Evolutionary conservation across 805 yeast genomes (phyloP).

Genomic region (Starmerella powellii): DNA sequence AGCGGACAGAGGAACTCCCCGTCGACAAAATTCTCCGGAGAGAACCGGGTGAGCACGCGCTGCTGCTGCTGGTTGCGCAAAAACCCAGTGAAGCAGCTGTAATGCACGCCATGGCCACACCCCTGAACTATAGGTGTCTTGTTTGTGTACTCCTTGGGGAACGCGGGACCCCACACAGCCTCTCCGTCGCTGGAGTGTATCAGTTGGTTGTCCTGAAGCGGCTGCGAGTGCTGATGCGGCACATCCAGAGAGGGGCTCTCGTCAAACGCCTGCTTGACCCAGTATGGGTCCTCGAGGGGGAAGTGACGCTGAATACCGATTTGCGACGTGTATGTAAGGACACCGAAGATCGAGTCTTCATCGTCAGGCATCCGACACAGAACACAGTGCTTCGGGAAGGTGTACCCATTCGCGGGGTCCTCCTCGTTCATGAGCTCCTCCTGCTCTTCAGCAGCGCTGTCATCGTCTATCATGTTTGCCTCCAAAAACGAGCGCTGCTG

Average conservation of each 20-base stretch:
- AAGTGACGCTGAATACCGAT: slow-evolving; percentile 41
- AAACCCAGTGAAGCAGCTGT: slow-evolving; percentile 57
- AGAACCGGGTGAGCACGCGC: slow-evolving; percentile 43
- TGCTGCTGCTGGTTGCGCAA: slow-evolving; percentile 28
- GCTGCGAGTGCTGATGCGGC: slow-evolving; percentile 10
- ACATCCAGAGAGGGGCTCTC: slow-evolving; percentile 17
- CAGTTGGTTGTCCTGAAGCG: slow-evolving; percentile 21
- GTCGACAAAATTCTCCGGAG: slow-evolving; percentile 54
- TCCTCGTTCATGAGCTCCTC: neutral
- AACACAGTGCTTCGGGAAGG: slow-evolving; percentile 64
- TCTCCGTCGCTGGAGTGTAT: slow-evolving; percentile 25
- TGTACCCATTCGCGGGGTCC: slow-evolving; percentile 18
- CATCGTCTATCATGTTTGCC: slow-evolving; percentile 33
- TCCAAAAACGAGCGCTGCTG: slow-evolving; percentile 69
- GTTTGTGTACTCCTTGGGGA: slow-evolving; percentile 30
- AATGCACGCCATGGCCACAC: slow-evolving; percentile 94
- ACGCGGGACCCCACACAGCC: slow-evolving; percentile 55
- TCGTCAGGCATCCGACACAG: slow-evolving; percentile 67
- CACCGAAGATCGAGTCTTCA: slow-evolving; percentile 59
- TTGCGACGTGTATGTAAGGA: slow-evolving; percentile 39
- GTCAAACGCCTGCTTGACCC: slow-evolving; percentile 41
- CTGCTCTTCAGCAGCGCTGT: slow-evolving; percentile 31
- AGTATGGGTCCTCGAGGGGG: slow-evolving; percentile 51
- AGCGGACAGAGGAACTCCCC: slow-evolving; percentile 80
- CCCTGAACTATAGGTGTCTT: slow-evolving; percentile 41